Percentiles rank a stretch among this genome's conserved stretches.
Conservation (phyloP, 176 grass and related monocot genomes). For the Pharus latifolius region DNA sequence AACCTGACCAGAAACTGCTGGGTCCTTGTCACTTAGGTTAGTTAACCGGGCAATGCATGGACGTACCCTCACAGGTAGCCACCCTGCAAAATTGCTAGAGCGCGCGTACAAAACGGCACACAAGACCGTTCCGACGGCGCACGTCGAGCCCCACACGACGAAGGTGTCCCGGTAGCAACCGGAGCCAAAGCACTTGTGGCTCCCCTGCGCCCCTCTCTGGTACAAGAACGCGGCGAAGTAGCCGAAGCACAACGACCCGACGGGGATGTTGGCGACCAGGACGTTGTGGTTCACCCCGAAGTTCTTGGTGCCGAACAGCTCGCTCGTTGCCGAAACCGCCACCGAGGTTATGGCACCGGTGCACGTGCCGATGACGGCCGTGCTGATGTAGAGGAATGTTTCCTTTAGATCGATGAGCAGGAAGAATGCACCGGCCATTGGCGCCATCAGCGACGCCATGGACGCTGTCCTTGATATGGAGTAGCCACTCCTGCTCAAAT, state of each 20-base stretch:
- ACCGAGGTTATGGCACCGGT: conserved; percentile 88
- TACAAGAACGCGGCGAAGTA: conserved; percentile 76
- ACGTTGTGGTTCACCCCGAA: conserved; percentile 99
- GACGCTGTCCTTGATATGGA: conserved; percentile 57
- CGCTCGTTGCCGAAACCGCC: conserved; percentile 68
- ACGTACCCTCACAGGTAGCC: not conserved
- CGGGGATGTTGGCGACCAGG: conserved; percentile 75
- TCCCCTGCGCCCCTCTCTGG: conserved; percentile 37
- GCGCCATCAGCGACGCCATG: conserved; percentile 80
- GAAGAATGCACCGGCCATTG: conserved; percentile 72
- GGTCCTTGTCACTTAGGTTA: conserved; percentile 7
- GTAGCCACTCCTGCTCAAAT: conserved; percentile 41
- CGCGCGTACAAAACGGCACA: conserved; percentile 58
- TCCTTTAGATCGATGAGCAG: conserved; percentile 42
- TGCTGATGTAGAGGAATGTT: conserved; percentile 54
- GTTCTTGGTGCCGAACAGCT: conserved; percentile 81
- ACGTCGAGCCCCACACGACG: conserved; percentile 59
- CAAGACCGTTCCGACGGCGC: conserved; percentile 49
- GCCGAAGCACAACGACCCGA: conserved; percentile 85
- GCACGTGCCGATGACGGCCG: conserved; percentile 72
- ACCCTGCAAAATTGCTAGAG: conserved; percentile 12
- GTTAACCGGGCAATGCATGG: not conserved
- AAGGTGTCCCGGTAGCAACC: conserved; percentile 65
- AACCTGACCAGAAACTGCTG: conserved; percentile 11
- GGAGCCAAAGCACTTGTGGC: conserved; percentile 39